Evolutionary conservation across 106 monocot species (phyloP).

Genomic region (Agapanthus africanus): DNA sequence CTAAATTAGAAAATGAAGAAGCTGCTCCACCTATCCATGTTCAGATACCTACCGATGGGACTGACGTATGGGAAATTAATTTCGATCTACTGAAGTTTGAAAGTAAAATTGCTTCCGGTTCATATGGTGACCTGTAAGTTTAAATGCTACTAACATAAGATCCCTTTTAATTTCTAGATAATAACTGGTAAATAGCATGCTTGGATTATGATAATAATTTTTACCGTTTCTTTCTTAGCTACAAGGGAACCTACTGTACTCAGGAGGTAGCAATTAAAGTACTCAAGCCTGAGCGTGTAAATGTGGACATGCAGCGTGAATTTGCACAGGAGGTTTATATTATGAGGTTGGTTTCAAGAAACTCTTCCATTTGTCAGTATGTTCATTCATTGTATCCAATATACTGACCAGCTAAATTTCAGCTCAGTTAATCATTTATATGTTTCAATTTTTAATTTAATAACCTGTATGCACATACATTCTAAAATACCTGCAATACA

Average conservation of each 20-base stretch:
- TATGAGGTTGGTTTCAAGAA: constrained; percentile 58
- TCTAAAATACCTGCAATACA: too few species aligned
- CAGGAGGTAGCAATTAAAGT: constrained; percentile 94
- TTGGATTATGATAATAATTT: constrained; percentile 3
- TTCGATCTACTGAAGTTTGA: constrained; percentile 52
- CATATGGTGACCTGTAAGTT: constrained; percentile 88
- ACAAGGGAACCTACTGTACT: constrained; percentile 69
- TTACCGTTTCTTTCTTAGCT: constrained; percentile 33
- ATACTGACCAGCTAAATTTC: not conserved
- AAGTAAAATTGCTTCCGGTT: constrained; percentile 81
- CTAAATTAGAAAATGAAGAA: constrained; percentile 42
- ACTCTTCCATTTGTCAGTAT: not conserved
- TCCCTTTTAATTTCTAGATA: not conserved
- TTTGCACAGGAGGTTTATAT: constrained; percentile 95
- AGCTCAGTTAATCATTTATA: too few species aligned
- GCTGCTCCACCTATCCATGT: constrained; percentile 33
- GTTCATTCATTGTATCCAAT: not conserved
- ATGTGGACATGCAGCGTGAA: constrained; percentile 69
- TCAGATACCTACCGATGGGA: constrained; percentile 71
- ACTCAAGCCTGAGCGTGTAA: constrained; percentile 73
- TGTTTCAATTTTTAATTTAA: too few species aligned
- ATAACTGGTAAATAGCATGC: not conserved
- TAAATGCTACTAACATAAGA: not conserved
- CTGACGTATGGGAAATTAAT: constrained; percentile 94
- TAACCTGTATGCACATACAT: too few species aligned